Percentiles rank a stretch among this genome's conserved stretches.
These are phyloP conservation scores for Trametes versicolor DNA, from an alignment of 1,284 basidiomycete species.

Conservation along the genomic window DNA sequence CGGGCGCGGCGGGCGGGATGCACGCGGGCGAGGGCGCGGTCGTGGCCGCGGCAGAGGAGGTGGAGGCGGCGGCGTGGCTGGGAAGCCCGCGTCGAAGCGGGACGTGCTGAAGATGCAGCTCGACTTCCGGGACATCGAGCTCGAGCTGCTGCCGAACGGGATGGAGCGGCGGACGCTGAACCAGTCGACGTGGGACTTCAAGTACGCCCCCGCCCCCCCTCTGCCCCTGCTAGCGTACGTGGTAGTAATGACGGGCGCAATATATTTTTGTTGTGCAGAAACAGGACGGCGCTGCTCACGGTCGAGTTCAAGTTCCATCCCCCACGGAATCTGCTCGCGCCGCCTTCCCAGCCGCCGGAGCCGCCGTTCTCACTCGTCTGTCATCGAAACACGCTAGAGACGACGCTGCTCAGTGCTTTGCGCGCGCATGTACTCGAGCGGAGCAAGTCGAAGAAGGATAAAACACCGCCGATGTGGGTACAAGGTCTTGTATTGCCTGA, in stretches of 20 bases:
- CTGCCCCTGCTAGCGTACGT: conserved; percentile 12
- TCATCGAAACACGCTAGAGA: conserved; percentile 66
- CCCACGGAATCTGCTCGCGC: conserved; percentile 53
- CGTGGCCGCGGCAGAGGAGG: conserved; percentile 45
- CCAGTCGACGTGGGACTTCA: conserved; percentile 84
- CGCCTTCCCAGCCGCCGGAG: conserved; percentile 49
- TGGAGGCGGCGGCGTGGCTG: conserved; percentile 43
- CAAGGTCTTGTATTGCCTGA: conserved; percentile 60
- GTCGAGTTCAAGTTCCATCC: conserved; percentile 75
- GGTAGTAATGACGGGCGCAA: conserved; percentile 14
- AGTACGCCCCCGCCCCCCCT: conserved; percentile 58
- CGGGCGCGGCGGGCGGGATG: conserved; percentile 35
- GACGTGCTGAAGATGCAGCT: conserved; percentile 74
- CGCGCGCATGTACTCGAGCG: conserved; percentile 55
- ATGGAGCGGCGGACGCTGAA: conserved; percentile 83
- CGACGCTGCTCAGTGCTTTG: conserved; percentile 60
- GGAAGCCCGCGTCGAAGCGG: conserved; percentile 56
- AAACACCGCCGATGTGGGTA: conserved; percentile 62
- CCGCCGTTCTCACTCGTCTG: conserved; percentile 62
- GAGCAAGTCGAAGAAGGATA: conserved; percentile 52
- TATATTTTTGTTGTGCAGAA: conserved; percentile 53
- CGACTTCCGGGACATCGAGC: conserved; percentile 71
- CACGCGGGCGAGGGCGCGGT: conserved; percentile 38
- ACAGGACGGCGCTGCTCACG: conserved; percentile 74
- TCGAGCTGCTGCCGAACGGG: conserved; percentile 82